Evolutionary conservation across 352 stramenopile species (phyloP).

Genomic region (Pythium grandisporangium): DNA sequence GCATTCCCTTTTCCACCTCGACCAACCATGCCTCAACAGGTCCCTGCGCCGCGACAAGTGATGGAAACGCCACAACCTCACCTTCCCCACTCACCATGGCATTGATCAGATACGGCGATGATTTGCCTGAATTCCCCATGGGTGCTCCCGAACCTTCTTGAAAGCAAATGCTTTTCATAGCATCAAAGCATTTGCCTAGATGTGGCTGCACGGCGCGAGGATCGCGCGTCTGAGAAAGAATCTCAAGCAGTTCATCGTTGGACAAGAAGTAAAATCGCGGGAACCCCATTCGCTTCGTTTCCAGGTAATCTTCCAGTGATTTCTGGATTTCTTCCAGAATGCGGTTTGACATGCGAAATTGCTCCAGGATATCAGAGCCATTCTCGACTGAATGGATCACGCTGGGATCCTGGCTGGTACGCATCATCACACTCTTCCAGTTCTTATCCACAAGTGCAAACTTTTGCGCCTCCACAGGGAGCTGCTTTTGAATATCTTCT

Average conservation of each 20-base stretch:
- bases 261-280: conserved; percentile 91
- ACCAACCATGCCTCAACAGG: conserved; percentile 85
- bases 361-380: conserved; percentile 62
- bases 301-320: conserved; percentile 87
- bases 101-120: conserved; percentile 33
- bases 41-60: conserved; percentile 67
- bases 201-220: conserved; percentile 86
- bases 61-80: conserved; percentile 75
- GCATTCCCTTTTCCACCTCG: conserved; percentile 85
- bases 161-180: conserved; percentile 90
- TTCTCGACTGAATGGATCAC: conserved; percentile 73
- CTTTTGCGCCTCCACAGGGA: conserved; percentile 80
- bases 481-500: conserved; percentile 85
- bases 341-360: conserved; percentile 79
- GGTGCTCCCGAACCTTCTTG: conserved; percentile 20
- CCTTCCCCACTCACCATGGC: conserved; percentile 84
- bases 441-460: conserved; percentile 82
- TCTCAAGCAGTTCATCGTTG: conserved; percentile 89
- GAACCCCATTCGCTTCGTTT: conserved; percentile 90
- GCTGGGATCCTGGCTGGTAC: conserved; percentile 61
- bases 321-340: conserved; percentile 90
- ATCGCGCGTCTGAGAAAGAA: conserved; percentile 86
- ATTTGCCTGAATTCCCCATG: conserved; percentile 26
- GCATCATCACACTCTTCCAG: conserved; percentile 80
- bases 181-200: conserved; percentile 89